Evolutionary conservation across 2,329 filamentous ascomycete genomes (phyloP), one percentile per base, ranked within the genome.

Genomic region (Ophiostoma perfectum): DNA sequence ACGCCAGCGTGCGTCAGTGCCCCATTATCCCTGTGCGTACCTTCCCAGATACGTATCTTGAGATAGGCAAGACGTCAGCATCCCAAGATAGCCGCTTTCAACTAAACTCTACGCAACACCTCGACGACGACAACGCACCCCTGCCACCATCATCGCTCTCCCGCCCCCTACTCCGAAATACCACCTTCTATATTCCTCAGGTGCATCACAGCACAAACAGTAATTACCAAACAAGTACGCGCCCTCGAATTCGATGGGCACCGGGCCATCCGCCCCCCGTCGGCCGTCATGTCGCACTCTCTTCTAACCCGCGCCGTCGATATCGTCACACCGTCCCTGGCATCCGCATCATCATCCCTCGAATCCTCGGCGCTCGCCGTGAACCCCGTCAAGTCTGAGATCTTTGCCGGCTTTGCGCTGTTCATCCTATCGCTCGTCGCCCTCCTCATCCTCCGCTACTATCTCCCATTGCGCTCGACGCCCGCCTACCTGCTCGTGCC

Each of bases 401-500:
- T 94, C 75, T 96, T 97, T 79, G 87, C 91, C 72, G 77, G 87
- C 73, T 75, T 91, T 74, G 86, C 92, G 70, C 84, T 97, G 52
- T 79, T 93, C 73, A 77, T 86, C 72, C 91, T 97, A 73, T 92
- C 89, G 72, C 77, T 90, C 71, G 81, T 90, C 70, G 92, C 95
- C 70, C 85, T 99, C 60, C 83, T 97, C 36, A 88, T 98, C 71
- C 83, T 97, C 70, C 90, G 95, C 75, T 88, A 92, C 81, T 99
- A 93, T 79, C 86, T 99, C 9, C 94, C 94, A 2, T 84, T 99
- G 45, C 92, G 95, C 73, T 88, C 90, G 6, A 98, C 95, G 0
- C 94, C 95, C 0, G 91, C 89, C 70, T 97, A 96, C 78, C 88
- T 98, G 66, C 84, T 93, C 66, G 85, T 97, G 1, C 94, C 95